Conservation (phyloP, 2,329 filamentous ascomycete genomes). For the Shiraia sp. region DNA sequence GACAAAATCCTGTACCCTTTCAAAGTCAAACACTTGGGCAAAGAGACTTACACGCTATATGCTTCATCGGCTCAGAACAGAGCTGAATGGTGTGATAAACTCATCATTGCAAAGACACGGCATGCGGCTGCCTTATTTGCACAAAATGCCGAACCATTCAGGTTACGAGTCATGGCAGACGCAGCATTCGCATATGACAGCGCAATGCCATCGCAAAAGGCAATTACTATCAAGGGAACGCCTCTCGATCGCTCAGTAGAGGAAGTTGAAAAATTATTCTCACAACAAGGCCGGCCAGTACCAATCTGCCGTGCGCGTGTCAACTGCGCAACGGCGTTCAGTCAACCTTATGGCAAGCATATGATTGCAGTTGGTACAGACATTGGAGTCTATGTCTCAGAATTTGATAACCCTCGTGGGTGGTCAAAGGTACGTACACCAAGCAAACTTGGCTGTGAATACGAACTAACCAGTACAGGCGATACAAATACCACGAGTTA, state of each 20-base stretch:
- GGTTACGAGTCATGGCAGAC: slow-evolving; percentile 87
- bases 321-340: slow-evolving; percentile 92
- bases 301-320: slow-evolving; percentile 84
- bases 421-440: slow-evolving; percentile 76
- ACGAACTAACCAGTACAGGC: slow-evolving; percentile 58
- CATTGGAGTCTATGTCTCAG: slow-evolving; percentile 87
- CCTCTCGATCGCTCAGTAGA: slow-evolving; percentile 88
- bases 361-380: slow-evolving; percentile 96
- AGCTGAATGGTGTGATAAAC: slow-evolving; percentile 89
- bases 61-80: slow-evolving; percentile 75
- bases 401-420: slow-evolving; percentile 84
- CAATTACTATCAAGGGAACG: slow-evolving; percentile 83
- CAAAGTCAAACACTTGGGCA: slow-evolving; percentile 91
- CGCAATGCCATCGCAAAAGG: slow-evolving; percentile 56
- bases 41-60: slow-evolving; percentile 90
- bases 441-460: not conserved
- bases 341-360: slow-evolving; percentile 75
- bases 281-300: slow-evolving; percentile 66
- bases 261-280: slow-evolving; percentile 78
- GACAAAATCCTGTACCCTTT: slow-evolving; percentile 87
- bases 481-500: slow-evolving; percentile 76
- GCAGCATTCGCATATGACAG: slow-evolving; percentile 84
- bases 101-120: slow-evolving; percentile 90
- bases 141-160: slow-evolving; percentile 95
- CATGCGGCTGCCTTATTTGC: slow-evolving; percentile 86